Conservation (phyloP, 129 eudicot genomes). For the Daucus carota region DH1_v3.0 NC_030388.2:28500001-28500500, state of each 20-base stretch:
- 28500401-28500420: constrained; percentile 4
- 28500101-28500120: neutral
- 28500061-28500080: neutral
- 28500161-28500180: constrained; percentile 1
- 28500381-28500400: neutral
- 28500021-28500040: neutral
- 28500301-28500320: constrained; percentile 1
- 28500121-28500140: neutral
- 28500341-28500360: neutral
- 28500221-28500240: constrained; percentile 6
- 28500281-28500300: constrained; percentile 1
- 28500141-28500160: constrained; percentile 1
- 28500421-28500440: neutral
- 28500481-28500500: constrained; percentile 11
- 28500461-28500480: constrained; percentile 14
- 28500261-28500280: constrained; percentile 9
- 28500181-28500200: neutral
- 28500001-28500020: neutral
- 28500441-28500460: constrained; percentile 11
- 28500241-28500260: constrained; percentile 6
- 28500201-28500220: neutral
- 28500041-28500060: neutral
- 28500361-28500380: neutral
- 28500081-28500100: neutral
- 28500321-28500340: neutral